Evolutionary conservation across 805 yeast genomes (phyloP).

Genomic region (Schwanniomyces polymorphus): DNA sequence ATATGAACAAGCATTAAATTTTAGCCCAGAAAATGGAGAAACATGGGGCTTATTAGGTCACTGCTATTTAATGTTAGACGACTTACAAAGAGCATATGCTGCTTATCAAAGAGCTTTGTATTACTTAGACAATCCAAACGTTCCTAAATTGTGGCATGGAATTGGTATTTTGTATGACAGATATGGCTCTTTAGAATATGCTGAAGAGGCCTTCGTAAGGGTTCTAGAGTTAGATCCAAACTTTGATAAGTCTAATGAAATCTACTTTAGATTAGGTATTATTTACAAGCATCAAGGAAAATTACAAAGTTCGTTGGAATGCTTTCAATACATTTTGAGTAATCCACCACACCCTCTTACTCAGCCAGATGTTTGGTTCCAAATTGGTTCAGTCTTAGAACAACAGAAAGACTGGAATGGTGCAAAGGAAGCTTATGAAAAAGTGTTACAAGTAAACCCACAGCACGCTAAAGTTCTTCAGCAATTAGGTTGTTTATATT

Average conservation of each 20-base stretch:
- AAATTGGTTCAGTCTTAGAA: slow-evolving; percentile 93
- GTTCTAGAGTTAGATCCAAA: slow-evolving; percentile 94
- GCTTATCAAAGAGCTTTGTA: slow-evolving; percentile 96
- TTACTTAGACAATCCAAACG: slow-evolving; percentile 88
- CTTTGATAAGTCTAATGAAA: slow-evolving; percentile 94
- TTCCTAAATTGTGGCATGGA: slow-evolving; percentile 98
- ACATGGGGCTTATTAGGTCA: slow-evolving; percentile 97
- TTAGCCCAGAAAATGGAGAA: slow-evolving; percentile 87
- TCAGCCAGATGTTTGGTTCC: slow-evolving; percentile 98
- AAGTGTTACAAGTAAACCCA: slow-evolving; percentile 85
- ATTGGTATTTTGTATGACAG: slow-evolving; percentile 95
- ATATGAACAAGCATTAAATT: slow-evolving; percentile 80
- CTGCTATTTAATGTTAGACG: slow-evolving; percentile 95
- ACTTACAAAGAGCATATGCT: slow-evolving; percentile 89
- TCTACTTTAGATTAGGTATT: slow-evolving; percentile 93
- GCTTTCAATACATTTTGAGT: slow-evolving; percentile 86
- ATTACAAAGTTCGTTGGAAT: slow-evolving; percentile 83
- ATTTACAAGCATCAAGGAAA: slow-evolving; percentile 94
- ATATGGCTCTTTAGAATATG: slow-evolving; percentile 94
- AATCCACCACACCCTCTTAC: slow-evolving; percentile 96
- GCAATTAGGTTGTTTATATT: slow-evolving; percentile 92
- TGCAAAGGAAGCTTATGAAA: slow-evolving; percentile 93
- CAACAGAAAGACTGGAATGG: slow-evolving; percentile 88
- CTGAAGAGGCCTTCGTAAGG: slow-evolving; percentile 97
- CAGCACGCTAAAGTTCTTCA: slow-evolving; percentile 95